Evolutionary conservation across 148 eudicot species (phyloP).

Genomic region (Arbutus unedo): DNA sequence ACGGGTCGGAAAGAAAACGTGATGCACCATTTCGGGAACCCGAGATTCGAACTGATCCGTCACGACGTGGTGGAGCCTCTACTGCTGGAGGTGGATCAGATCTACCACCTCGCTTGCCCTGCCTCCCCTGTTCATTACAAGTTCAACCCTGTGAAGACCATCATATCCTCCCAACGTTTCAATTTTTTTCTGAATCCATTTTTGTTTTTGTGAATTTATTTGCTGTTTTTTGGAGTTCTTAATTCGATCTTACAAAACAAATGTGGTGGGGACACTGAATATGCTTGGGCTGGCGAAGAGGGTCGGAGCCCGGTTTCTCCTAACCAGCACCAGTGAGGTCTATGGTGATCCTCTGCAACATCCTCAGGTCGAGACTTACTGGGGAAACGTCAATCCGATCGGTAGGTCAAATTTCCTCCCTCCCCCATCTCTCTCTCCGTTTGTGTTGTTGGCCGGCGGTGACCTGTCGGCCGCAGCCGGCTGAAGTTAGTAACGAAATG

Average conservation of each 20-base stretch:
- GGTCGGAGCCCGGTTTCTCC: slow-evolving; percentile 85
- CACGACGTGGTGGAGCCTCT: slow-evolving; percentile 76
- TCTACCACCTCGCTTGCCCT: slow-evolving; percentile 47
- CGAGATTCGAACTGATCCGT: slow-evolving; percentile 65
- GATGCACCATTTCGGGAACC: slow-evolving; percentile 69
- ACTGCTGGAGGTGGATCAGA: slow-evolving; percentile 68
- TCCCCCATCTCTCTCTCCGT: neutral
- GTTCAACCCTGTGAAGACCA: slow-evolving; percentile 42
- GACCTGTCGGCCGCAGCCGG: neutral
- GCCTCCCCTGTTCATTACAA: slow-evolving; percentile 45
- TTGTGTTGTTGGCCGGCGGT: neutral
- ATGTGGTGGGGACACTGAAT: slow-evolving; percentile 96
- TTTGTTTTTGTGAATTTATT: neutral
- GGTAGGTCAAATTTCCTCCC: slow-evolving; percentile 21
- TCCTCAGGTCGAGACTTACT: slow-evolving; percentile 70
- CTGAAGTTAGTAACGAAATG: neutral
- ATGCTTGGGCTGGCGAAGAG: slow-evolving; percentile 96
- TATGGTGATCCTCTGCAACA: slow-evolving; percentile 78
- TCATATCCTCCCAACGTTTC: slow-evolving; percentile 44
- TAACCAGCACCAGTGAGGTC: slow-evolving; percentile 98
- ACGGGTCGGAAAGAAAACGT: slow-evolving; percentile 71
- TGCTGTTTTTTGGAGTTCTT: neutral
- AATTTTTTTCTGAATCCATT: neutral
- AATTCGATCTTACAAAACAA: slow-evolving; percentile 56
- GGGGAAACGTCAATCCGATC: slow-evolving; percentile 86